These are phyloP conservation scores for Perkinsus olseni DNA, from an alignment of 169 alveolate species.

Conservation along the genomic window DNA sequence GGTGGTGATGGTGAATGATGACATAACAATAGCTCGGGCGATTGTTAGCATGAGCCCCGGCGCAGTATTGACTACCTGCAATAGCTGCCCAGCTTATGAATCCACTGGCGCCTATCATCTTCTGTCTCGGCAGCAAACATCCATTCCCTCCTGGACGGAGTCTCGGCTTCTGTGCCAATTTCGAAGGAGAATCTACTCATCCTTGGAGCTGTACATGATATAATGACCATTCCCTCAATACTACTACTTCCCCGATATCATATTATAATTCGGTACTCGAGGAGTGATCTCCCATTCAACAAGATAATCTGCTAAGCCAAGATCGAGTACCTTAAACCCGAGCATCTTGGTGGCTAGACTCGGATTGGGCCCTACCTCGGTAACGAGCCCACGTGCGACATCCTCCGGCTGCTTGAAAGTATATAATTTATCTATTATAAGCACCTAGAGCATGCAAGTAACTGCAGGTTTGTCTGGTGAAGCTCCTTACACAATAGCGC, in stretches of 20 bases:
- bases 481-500: background rate
- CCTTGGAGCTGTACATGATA: background rate
- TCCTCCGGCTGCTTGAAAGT: background rate
- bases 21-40: no score
- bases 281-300: background rate
- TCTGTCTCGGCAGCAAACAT: background rate
- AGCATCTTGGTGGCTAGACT: background rate
- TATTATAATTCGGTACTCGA: background rate
- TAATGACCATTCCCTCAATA: background rate
- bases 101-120: background rate
- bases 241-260: background rate
- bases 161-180: background rate
- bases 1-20: no score
- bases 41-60: no score
- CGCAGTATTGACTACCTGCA: background rate
- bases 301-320: background rate
- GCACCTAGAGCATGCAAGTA: background rate
- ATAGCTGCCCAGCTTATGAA: background rate
- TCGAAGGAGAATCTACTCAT: background rate
- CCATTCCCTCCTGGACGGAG: background rate
- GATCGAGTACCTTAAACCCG: background rate
- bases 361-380: background rate
- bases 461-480: background rate
- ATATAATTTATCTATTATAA: background rate
- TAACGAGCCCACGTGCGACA: background rate